Evolutionary conservation across 23 red algal species (phyloP).

Genomic region (Agarophyton chilense): DNA sequence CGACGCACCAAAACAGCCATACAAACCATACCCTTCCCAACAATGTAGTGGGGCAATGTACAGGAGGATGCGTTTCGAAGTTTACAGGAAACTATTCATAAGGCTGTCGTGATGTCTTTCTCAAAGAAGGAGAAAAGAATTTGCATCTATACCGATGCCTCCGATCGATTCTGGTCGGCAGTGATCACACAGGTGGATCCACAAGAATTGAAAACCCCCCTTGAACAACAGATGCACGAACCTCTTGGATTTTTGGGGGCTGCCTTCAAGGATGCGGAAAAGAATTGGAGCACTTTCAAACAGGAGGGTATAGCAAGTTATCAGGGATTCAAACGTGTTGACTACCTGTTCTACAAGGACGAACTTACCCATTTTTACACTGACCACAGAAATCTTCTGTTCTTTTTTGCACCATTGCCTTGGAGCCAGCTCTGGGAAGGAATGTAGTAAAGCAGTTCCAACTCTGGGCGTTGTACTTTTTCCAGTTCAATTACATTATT

Average conservation of each 20-base stretch:
- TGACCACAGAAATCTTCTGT: constrained; percentile 22
- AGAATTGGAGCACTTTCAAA: background rate
- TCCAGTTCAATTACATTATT: constrained; percentile 35
- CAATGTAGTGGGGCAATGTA: background rate
- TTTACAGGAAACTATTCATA: constrained; percentile 5
- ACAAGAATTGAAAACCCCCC: background rate
- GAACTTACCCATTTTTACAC: background rate
- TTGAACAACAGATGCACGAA: background rate
- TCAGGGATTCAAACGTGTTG: background rate
- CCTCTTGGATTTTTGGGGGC: background rate
- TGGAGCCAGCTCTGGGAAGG: background rate
- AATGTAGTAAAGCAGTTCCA: constrained; percentile 28
- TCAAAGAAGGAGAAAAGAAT: background rate
- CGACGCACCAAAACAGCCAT: constrained; percentile 6
- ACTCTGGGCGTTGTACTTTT: constrained; percentile 39
- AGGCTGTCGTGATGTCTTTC: background rate
- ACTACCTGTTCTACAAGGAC: background rate
- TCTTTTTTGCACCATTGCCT: constrained; percentile 21
- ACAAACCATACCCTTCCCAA: background rate
- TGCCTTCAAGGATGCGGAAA: background rate
- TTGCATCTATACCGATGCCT: constrained; percentile 23
- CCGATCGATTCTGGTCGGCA: background rate
- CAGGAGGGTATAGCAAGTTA: constrained; percentile 34
- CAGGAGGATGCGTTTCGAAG: background rate
- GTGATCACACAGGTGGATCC: background rate